Base-by-base conservation (phyloP, 495 filamentous ascomycete species). In the Penicillium lagena region DNA sequence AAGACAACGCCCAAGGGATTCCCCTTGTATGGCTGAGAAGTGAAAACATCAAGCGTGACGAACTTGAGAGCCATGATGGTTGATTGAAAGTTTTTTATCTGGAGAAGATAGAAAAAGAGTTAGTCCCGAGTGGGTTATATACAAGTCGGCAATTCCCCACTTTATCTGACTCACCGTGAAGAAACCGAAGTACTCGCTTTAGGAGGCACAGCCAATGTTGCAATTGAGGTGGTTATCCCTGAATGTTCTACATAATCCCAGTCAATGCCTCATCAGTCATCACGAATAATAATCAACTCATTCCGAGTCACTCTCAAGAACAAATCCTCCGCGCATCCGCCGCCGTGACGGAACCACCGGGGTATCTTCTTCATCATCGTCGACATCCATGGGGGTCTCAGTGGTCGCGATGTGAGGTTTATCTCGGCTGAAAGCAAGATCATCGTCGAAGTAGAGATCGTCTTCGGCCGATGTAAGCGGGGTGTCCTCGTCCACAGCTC, bases 231-330 rank as follows among this genome's bases (percentile, higher is more conserved):
- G 6, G 22, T 22, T 6, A 22, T 22, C 22, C 22, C 22, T 22
- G 22, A 14, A 36, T 41, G 30, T 40, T 48, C 44, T 39, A 30
- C 46, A 29, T 38, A 28, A 41, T 40, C 27, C 31, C 39, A 54
- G 49, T 41, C 37, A 63, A 66, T 59, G 54, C 62, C 54, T 55
- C 62, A 54, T 63, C 39, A 56, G 41, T 61, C 62, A 56, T 59
- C 27, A 57, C 30, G 36, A 36, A 51, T 30, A 22, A 45, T 51
- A 35, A 46, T 36, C 7, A 29, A 13, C 43, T 53, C 62, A 75
- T 47, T 74, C 70, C 7, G 73, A 74, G 42, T 78, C 75, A 52
- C 71, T 75, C 22, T 78, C 75, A 44, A 73, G 62, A 29, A 75
- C 64, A 48, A 78, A 72, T 1, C 71, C 67, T 15, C 66, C 68